Evolutionary conservation across 345 rosid species (phyloP), one percentile per base, ranked within the genome.

Genomic region (Clausena lansium): DNA sequence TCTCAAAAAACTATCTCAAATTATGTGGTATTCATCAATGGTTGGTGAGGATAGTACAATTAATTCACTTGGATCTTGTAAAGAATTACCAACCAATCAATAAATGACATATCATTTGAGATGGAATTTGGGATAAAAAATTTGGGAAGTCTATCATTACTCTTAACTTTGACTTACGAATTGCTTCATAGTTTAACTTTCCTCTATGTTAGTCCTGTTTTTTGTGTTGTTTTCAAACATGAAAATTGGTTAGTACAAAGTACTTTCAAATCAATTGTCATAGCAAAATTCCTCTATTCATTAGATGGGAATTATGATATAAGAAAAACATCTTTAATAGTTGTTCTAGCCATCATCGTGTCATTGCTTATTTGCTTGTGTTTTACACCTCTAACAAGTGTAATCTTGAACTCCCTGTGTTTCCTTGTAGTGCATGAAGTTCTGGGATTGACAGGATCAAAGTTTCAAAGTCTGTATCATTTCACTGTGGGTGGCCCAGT

Each of bases 401-500:
- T 27, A 50, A 54, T 50, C 22, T 39, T 59, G 61, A 36, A 24
- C 20, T 25, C n/a, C 52, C 54, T 13, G 24, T 47, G 25, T 70
- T 38, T 24, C 66, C 71, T 24, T 81, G 83, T 87, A 85, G 94
- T 92, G 76, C 98, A 94, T 22, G 91, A 90, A 81, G 66, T 91
- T 79, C 92, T 94, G 14, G 98, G 94, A 63, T 73, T 94, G 30
- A 79, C 45, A 73, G 92, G 91, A 81, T 83, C 86, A 10, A 82
- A 84, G 79, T 94, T 89, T 81, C 97, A 92, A 84, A 90, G 93
- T 79, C 84, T 92, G 13, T 94, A 92, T 82, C 98, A 94, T 85
- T 94, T 94, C 86, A 94, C 96, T 0, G 85, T 90, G 9, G 97
- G 98, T 83, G 91, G 91, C 72, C 94, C 97, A 1, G 94, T 92